Evolutionary conservation across 176 grass and related monocot species (phyloP).

Genomic region (Zoysia japonica): DNA sequence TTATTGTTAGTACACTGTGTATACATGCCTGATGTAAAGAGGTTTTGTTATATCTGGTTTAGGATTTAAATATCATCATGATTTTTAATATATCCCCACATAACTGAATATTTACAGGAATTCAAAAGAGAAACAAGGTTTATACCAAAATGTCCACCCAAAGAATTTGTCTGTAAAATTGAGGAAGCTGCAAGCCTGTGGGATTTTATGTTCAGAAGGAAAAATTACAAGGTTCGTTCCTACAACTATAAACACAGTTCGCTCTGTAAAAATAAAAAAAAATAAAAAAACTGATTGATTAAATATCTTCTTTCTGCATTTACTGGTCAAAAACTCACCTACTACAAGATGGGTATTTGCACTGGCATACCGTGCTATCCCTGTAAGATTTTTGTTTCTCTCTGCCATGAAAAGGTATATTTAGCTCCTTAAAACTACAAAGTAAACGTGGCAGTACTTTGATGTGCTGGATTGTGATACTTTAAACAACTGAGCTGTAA

Average conservation of each 20-base stretch:
- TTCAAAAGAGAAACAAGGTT: conserved; percentile 96
- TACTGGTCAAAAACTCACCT: no score
- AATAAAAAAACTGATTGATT: neutral
- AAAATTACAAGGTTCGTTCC: conserved; percentile 83
- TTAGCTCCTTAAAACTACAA: no score
- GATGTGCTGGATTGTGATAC: no score
- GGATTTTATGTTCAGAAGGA: conserved; percentile 92
- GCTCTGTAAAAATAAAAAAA: neutral
- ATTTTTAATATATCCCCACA: neutral
- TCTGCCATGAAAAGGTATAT: no score
- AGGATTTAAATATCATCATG: conserved; percentile 2
- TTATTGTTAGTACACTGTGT: no score
- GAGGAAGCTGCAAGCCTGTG: conserved; percentile 98
- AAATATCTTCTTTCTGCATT: neutral
- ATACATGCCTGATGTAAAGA: no score
- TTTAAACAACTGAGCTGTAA: no score
- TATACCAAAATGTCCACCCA: conserved; percentile 82
- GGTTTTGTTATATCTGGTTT: no score
- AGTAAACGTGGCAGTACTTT: no score
- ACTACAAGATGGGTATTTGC: no score
- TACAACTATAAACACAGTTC: neutral
- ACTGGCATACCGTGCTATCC: no score
- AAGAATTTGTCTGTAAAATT: conserved; percentile 91
- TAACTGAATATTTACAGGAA: conserved; percentile 47
- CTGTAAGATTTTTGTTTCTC: no score